phyloP scores from a whole-genome alignment of 345 rosid genomes.

The Acer yangbiense region DNA sequence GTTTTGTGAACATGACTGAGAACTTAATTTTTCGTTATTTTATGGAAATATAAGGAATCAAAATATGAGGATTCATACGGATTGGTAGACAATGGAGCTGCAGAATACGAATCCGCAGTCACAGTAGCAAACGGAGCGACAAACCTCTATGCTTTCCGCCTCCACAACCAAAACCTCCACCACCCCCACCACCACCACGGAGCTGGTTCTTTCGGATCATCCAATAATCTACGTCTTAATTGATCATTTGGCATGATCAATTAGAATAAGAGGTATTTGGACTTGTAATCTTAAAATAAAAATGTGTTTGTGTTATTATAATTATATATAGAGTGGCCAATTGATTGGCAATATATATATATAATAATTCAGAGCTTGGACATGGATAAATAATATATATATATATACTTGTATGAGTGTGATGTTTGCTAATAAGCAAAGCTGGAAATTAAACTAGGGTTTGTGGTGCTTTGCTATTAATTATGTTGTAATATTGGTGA shows the following conservation, averaged over 20 bases:
- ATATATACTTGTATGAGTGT: not conserved
- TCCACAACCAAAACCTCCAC: conserved; percentile 22
- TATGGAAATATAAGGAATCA: conserved; percentile 33
- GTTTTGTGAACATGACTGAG: not conserved
- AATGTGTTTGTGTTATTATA: not conserved
- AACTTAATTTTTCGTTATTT: not conserved
- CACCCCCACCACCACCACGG: not conserved
- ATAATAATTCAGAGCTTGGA: not conserved
- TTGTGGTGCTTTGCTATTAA: not conserved
- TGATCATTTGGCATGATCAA: conserved; percentile 16
- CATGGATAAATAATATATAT: too few relatives aligned
- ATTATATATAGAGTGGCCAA: not conserved
- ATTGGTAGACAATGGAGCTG: conserved; percentile 37
- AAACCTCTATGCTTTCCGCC: conserved; percentile 39
- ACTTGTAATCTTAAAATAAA: too few relatives aligned
- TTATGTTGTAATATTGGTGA: not conserved
- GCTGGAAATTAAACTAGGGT: not conserved
- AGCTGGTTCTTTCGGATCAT: not conserved
- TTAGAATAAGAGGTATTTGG: not conserved
- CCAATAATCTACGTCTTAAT: conserved; percentile 42
- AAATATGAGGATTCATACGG: conserved; percentile 44
- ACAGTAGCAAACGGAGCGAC: conserved; percentile 40
- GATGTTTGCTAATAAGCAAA: not conserved
- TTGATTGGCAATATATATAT: not conserved
- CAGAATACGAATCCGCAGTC: conserved; percentile 35